Evolutionary conservation across 2,329 filamentous ascomycete species (phyloP).

Genomic region (Pyrenophora teres): DNA sequence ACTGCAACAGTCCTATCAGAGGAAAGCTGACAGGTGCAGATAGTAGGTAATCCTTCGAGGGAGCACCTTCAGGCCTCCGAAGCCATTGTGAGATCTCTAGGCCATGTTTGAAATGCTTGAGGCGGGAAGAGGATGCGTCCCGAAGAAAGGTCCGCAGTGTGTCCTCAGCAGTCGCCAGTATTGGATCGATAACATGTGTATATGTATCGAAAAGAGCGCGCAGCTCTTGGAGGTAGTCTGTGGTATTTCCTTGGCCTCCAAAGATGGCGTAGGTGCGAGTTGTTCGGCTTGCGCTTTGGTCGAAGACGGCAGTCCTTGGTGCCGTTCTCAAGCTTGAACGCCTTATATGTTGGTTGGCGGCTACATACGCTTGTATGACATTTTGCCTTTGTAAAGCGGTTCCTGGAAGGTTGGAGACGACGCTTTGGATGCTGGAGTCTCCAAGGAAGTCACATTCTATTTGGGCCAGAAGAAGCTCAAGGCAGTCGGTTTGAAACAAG

Average conservation of each 20-base stretch:
- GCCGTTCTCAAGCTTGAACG: neutral
- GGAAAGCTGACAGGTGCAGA: conserved; percentile 49
- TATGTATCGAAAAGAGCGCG: conserved; percentile 29
- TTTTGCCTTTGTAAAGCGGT: neutral
- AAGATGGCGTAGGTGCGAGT: conserved; percentile 24
- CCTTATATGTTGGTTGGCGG: neutral
- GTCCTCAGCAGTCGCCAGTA: conserved; percentile 23
- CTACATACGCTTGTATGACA: neutral
- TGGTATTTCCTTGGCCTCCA: conserved; percentile 38
- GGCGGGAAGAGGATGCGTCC: neutral
- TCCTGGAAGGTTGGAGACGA: neutral
- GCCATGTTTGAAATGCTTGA: conserved; percentile 18
- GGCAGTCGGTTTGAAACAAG: neutral
- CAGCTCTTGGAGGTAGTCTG: conserved; percentile 33
- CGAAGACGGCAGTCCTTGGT: conserved; percentile 7
- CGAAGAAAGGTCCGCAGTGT: neutral
- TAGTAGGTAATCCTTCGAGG: conserved; percentile 38
- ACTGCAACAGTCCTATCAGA: conserved; percentile 44
- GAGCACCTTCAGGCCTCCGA: conserved; percentile 21
- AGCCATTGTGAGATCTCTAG: conserved; percentile 39
- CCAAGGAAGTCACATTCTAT: conserved; percentile 1
- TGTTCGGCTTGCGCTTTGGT: conserved; percentile 3
- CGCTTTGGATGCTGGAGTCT: neutral
- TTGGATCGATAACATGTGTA: neutral
- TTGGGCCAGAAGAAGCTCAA: neutral